Percentiles rank a stretch among this genome's conserved stretches.
phyloP scores from a whole-genome alignment of 768 basidiomycete species.

The Leccinellum albellum region DNA sequence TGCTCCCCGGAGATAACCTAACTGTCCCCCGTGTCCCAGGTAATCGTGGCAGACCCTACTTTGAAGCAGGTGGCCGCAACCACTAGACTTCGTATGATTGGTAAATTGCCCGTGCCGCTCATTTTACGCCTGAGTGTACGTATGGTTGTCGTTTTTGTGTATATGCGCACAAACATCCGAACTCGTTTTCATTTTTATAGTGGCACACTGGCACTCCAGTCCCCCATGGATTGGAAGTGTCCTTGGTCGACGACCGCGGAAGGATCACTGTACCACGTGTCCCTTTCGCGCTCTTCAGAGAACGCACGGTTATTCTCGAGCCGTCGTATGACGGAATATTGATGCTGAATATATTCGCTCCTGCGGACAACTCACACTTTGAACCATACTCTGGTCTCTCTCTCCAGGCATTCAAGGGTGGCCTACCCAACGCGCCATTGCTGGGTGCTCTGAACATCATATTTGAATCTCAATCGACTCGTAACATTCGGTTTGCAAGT shows the following conservation, averaged over 20 bases:
- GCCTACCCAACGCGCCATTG: background rate
- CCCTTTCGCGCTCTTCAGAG: background rate
- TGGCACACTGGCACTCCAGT: background rate
- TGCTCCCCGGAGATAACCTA: background rate
- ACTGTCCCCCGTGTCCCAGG: background rate
- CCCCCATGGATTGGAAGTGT: constrained; percentile 2
- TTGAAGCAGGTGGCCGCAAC: background rate
- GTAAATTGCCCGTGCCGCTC: background rate
- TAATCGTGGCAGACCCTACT: constrained; percentile 10
- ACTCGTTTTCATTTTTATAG: background rate
- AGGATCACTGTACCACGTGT: background rate
- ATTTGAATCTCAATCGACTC: constrained; percentile 10
- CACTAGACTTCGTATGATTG: constrained; percentile 9
- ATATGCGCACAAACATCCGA: background rate
- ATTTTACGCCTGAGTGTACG: constrained; percentile 1
- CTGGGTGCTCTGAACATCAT: constrained; percentile 12
- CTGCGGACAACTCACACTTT: background rate
- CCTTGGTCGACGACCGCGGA: constrained; percentile 7
- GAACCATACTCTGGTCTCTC: constrained; percentile 9
- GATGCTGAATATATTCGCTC: constrained; percentile 5
- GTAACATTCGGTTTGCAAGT: constrained; percentile 10
- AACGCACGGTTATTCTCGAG: background rate
- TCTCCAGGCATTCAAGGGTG: background rate
- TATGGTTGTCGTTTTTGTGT: background rate
- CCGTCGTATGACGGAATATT: constrained; percentile 3